Evolutionary conservation across 306 rosid genomes (phyloP), one percentile per base, ranked within the genome.

Genomic region (Lathyrus sativus): DNA sequence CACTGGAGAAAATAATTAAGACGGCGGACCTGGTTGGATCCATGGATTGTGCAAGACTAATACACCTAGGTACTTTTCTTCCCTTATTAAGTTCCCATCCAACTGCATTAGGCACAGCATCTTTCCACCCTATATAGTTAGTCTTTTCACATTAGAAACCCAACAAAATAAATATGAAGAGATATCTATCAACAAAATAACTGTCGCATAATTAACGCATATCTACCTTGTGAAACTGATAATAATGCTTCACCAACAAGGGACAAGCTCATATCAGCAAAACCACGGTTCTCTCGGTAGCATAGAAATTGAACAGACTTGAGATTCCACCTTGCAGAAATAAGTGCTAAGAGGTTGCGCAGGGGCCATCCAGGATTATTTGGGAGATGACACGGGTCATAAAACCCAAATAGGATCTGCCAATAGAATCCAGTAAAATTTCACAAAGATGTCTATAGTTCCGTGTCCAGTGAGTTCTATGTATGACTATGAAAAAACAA

Each of bases 321-420:
- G 80, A 93, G 85, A 81, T 85, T 84, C 97, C 97, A 93, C 75
- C 87, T 85, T 22, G 83, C 79, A 75, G 78, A 78, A 69, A 83
- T 83, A 67, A 93, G 87, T 10, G 97, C 91, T 83, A 93, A 86
- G 79, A 85, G 79, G 89, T 93, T 93, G 77, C 98, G 90, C 31
- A 93, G 95, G 35, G 97, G 97, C 98, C 98, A 93, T 28, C 98
- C 97, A 1, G 98, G 97, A 84, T 80, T 88, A 54, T 80, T 83
- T 63, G 87, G 91, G 71, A 88, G 95, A 85, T 93, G 95, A 74
- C 91, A 93, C 31, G 96, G 98, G 65, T 93, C 98, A 22, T 90
- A 93, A 84, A 93, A 93, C n/a, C 97, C 98, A 64, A 93, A 93
- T 14, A 93, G 82, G 43, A 82, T 73, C 98, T 93, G 96, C 77